Evolutionary conservation across 345 rosid species (phyloP).

Genomic region (Hibiscus syriacus): DNA sequence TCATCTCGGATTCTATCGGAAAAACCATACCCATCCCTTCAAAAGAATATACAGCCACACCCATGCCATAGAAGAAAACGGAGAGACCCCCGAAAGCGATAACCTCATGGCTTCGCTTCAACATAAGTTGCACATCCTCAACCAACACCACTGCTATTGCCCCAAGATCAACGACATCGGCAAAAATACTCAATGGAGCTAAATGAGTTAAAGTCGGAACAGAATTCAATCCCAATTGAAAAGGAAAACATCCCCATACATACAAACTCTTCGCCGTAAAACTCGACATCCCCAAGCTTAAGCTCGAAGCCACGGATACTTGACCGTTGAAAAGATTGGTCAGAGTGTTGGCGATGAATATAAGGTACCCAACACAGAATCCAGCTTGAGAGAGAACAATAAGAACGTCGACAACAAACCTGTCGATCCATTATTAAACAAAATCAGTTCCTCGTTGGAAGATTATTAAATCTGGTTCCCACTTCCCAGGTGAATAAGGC

Average conservation of each 20-base stretch:
- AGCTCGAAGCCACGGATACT: constrained; percentile 17
- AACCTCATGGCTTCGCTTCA: constrained; percentile 39
- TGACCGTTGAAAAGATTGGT: constrained; percentile 33
- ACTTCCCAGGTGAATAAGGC: neutral
- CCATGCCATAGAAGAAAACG: constrained; percentile 66
- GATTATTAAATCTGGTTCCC: neutral
- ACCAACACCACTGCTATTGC: constrained; percentile 69
- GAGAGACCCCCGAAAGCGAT: constrained; percentile 54
- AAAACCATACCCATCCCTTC: constrained; percentile 82
- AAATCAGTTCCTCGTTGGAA: neutral
- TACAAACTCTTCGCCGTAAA: constrained; percentile 46
- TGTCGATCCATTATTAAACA: constrained; percentile 19
- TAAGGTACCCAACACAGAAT: constrained; percentile 76
- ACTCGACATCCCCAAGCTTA: constrained; percentile 31
- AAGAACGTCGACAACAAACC: constrained; percentile 57
- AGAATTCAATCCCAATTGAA: constrained; percentile 74
- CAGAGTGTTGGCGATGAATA: constrained; percentile 60
- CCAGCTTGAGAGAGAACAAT: constrained; percentile 70
- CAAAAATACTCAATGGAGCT: constrained; percentile 89
- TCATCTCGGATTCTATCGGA: constrained; percentile 61
- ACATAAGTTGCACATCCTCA: constrained; percentile 38
- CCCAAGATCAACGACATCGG: constrained; percentile 72
- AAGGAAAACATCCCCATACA: constrained; percentile 76
- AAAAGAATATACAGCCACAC: constrained; percentile 70
- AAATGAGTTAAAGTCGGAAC: constrained; percentile 65